A percentile compares a stretch with the other conserved stretches of the same genome.
These are phyloP conservation scores for Fusarium haematococcum DNA, from an alignment of 2,329 filamentous ascomycete species.

Conservation along the genomic window DNA sequence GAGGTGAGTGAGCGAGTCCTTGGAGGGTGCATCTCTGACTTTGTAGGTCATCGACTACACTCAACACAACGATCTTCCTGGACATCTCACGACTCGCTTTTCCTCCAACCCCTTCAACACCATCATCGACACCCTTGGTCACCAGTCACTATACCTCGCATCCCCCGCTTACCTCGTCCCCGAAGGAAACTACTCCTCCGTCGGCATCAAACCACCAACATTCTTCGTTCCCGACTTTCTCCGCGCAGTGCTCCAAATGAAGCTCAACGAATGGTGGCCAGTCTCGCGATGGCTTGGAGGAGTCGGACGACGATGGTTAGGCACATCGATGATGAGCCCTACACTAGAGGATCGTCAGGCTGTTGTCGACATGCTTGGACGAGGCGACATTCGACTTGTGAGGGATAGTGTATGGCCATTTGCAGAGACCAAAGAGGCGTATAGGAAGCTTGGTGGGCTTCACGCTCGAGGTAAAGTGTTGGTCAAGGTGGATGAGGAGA, in stretches of 20 bases:
- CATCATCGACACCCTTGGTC: slow-evolving; percentile 63
- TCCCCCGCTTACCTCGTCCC: slow-evolving; percentile 54
- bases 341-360: slow-evolving; percentile 48
- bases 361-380: slow-evolving; percentile 49
- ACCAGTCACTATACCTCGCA: slow-evolving; percentile 58
- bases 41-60: slow-evolving; percentile 56
- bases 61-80: slow-evolving; percentile 50
- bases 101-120: slow-evolving; percentile 52
- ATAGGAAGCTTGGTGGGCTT: slow-evolving; percentile 47
- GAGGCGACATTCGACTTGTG: slow-evolving; percentile 50
- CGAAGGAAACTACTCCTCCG: slow-evolving; percentile 54
- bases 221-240: slow-evolving; percentile 47
- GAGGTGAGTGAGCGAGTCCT: slow-evolving; percentile 52
- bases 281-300: slow-evolving; percentile 51
- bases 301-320: slow-evolving; percentile 51
- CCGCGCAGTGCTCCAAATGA: slow-evolving; percentile 48
- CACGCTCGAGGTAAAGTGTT: slow-evolving; percentile 55
- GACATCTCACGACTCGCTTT: slow-evolving; percentile 49
- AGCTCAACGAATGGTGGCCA: slow-evolving; percentile 55
- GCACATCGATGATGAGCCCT: slow-evolving; percentile 50
- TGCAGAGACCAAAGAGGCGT: slow-evolving; percentile 52
- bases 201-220: slow-evolving; percentile 53
- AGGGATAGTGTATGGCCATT: slow-evolving; percentile 54
- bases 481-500: slow-evolving; percentile 46
- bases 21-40: not conserved